Base-by-base conservation (phyloP, 106 monocot genomes). In the Acorus gramineus region DNA sequence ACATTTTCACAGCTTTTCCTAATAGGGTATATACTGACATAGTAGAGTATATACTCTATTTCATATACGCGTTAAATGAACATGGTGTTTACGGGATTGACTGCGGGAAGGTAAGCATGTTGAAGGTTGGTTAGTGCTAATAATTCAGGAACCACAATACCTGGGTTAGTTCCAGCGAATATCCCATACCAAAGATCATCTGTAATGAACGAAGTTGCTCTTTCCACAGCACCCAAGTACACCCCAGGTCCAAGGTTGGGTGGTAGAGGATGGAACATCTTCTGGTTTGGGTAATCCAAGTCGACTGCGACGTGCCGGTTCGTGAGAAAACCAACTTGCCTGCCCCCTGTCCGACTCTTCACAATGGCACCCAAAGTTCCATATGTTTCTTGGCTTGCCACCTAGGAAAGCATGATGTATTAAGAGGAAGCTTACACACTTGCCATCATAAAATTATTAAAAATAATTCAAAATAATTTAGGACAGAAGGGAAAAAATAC, bases 271-370 rank as follows among this genome's bases (percentile, higher is more conserved):
- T 60, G 59, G 14, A 60, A 60, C 59, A 60, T 60, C 59, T 60
- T 60, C 59, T 60, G 59, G 59, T 60, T 60, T 42, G 59, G 59
- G 8, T 60, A 60, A 14, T 60, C 59, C 8, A 60, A 60, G 9
- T 60, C 91, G 49, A 96, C 90, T 42, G 96, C 96, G 11, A 91
- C 91, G 73, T 96, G 96, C n/a, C 87, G 72, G 42, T 60, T 60
- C 42, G 59, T 60, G 59, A 60, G 59, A 60, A 60, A 60, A 60
- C 59, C 59, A 6, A 60, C 59, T 60, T 60, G 42, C 43, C 5
- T 60, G 11, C 7, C 5, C 42, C 59, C 59, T 42, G 59, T 60
- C 44, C 42, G 14, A 43, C 59, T 60, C 4, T 60, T 60, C 42
- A 60, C 59, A 42, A 60, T 60, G 44, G 59, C 59, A 42, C 59